Evolutionary conservation across 2,329 filamentous ascomycete species (phyloP), one percentile per base, ranked within the genome.

Genomic region (Aspergillus bombycis): DNA sequence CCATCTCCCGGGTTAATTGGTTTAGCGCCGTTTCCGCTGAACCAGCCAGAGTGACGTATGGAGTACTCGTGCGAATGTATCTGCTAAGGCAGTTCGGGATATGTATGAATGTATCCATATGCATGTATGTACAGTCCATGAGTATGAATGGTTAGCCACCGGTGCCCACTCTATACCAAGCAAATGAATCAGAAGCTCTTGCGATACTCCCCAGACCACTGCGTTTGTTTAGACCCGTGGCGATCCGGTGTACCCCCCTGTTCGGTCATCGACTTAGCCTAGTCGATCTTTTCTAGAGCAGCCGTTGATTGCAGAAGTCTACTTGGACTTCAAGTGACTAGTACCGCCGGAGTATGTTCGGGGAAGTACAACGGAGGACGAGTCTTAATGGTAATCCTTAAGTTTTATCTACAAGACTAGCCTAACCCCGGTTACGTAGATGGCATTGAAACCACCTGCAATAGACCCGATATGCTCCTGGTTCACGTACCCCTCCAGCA

Each of bases 11-110:
- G 53, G 63, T 61, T 52, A 60, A 56, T 46, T 45, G n/a, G 19
- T 45, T 65, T 67, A 52, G 63, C 65, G 65, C 65, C 54, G 57
- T 62, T 66, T 41, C 66, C 67, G 64, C 68, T 61, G 57, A 58
- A 41, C 58, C 45, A 23, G 23, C 26, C 7, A 28, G 14, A 30
- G 50, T 54, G 50, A 54, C 50, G 50, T 54, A 54, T 54, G 50
- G 30, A 54, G 50, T 36, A 23, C 50, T 54, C 19, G 4, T 21
- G 16, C 10, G 9, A n/a, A 21, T n/a, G 50, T 53, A 54, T 36
- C n/a, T 32, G n/a, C 10, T 7, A 4, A 11, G 11, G 10, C 4
- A 45, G 5, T 23, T 45, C 43, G 43, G 43, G 50, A 23, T 34
- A n/a, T 32, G 50, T 53, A 36, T 16, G 26, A 10, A 45, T 23